Evolutionary conservation across 1,284 basidiomycete genomes (phyloP).

Genomic region (Porodaedalea pini): DNA sequence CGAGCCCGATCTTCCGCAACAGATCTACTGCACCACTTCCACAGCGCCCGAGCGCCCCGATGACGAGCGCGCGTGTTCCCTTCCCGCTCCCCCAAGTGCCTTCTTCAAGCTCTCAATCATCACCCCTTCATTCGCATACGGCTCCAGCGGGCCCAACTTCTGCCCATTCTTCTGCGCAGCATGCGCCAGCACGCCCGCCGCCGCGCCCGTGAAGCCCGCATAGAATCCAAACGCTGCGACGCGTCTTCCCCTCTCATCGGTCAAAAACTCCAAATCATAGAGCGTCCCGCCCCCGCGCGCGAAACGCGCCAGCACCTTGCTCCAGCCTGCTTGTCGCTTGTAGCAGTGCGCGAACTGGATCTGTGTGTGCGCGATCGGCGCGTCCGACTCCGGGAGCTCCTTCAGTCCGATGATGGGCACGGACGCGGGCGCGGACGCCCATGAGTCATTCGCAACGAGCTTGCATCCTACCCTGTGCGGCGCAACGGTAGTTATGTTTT

Average conservation of each 20-base stretch:
- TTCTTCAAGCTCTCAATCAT: constrained; percentile 76
- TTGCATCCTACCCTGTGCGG: constrained; percentile 80
- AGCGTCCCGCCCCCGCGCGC: constrained; percentile 82
- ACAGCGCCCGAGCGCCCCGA: constrained; percentile 94
- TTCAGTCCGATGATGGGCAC: constrained; percentile 95
- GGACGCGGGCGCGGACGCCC: constrained; percentile 75
- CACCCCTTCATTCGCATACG: constrained; percentile 78
- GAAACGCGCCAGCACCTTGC: constrained; percentile 85
- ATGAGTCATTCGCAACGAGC: constrained; percentile 86
- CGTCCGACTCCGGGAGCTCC: constrained; percentile 82
- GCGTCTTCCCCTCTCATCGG: constrained; percentile 79
- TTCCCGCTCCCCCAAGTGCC: constrained; percentile 70
- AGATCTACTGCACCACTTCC: constrained; percentile 96
- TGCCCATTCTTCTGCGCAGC: constrained; percentile 61
- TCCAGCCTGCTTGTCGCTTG: constrained; percentile 96
- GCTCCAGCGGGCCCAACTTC: constrained; percentile 65
- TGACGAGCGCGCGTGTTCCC: constrained; percentile 87
- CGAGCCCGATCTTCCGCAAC: constrained; percentile 89
- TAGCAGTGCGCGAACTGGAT: constrained; percentile 99
- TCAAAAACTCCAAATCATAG: constrained; percentile 97
- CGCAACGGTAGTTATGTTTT: neutral
- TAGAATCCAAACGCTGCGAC: constrained; percentile 99
- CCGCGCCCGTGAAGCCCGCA: constrained; percentile 97
- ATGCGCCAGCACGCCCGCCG: constrained; percentile 84
- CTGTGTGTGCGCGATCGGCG: constrained; percentile 88